phyloP scores from a whole-genome alignment of 179 eudicot genomes.

The Beta lomatogona region DNA sequence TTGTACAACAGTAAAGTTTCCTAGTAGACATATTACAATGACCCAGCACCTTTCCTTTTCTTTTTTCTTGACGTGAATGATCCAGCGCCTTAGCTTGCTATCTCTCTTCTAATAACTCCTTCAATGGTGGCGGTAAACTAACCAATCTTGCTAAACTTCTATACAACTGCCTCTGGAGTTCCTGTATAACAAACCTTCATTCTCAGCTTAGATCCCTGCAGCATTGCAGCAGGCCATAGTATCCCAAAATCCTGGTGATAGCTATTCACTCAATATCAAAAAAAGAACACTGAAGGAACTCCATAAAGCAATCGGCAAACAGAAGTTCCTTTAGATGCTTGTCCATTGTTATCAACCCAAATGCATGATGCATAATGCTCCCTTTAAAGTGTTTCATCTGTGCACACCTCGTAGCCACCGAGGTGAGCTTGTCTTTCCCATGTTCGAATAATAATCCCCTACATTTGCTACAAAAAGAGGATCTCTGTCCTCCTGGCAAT shows the following conservation, averaged over 20 bases:
- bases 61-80: too few relatives aligned
- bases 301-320: not conserved
- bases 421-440: conserved; percentile 55
- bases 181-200: not conserved
- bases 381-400: conserved; percentile 23
- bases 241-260: not conserved
- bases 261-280: not conserved
- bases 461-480: conserved; percentile 91
- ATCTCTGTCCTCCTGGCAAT: conserved; percentile 60
- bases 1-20: not conserved
- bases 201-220: not conserved
- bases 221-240: too few relatives aligned
- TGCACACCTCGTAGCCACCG: conserved; percentile 49
- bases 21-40: not conserved
- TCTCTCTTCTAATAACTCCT: conserved; percentile 1
- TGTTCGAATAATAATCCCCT: conserved; percentile 67
- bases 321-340: not conserved
- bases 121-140: not conserved
- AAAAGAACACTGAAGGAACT: not conserved
- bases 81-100: not conserved
- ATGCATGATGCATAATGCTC: not conserved
- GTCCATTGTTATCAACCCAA: conserved; percentile 1
- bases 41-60: not conserved
- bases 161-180: not conserved
- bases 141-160: not conserved